phyloP scores from a whole-genome alignment of 345 rosid genomes.

The Ceriops zippeliana region DNA sequence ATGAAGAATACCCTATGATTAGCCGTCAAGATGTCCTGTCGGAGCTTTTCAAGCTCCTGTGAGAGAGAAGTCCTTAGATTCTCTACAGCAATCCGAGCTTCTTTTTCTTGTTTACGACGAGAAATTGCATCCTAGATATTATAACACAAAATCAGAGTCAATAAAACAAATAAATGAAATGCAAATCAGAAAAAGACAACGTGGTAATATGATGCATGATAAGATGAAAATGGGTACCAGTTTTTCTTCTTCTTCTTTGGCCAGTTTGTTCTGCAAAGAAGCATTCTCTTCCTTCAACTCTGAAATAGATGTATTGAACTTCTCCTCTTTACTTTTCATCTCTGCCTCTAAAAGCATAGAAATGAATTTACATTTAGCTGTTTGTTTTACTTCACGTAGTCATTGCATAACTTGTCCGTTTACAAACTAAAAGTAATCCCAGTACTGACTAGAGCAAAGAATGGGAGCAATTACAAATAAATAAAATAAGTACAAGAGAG shows the following conservation, averaged over 20 bases:
- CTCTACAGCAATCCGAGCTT: conserved; percentile 60
- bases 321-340: conserved; percentile 54
- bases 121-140: conserved; percentile 60
- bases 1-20: conserved; percentile 54
- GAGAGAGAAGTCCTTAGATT: conserved; percentile 52
- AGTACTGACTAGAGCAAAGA: not conserved
- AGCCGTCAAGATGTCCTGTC: conserved; percentile 60
- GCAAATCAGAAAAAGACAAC: not conserved
- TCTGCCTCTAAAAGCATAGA: conserved; percentile 44
- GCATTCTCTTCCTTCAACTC: conserved; percentile 47
- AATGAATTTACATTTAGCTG: conserved; percentile 11
- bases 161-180: not conserved
- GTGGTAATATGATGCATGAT: too few relatives aligned
- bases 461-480: too few relatives aligned
- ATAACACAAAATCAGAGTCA: conserved; percentile 8
- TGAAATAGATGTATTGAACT: conserved; percentile 31
- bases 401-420: not conserved
- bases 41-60: conserved; percentile 61
- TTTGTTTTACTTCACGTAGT: not conserved
- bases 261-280: conserved; percentile 47
- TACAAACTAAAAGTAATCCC: not conserved
- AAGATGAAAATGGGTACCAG: conserved; percentile 33
- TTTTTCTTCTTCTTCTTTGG: conserved; percentile 63
- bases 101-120: conserved; percentile 53
- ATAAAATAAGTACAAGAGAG: too few relatives aligned